Evolutionary conservation across 139 green algal genomes (phyloP).

Genomic region (Spirogloea muscicola): DNA sequence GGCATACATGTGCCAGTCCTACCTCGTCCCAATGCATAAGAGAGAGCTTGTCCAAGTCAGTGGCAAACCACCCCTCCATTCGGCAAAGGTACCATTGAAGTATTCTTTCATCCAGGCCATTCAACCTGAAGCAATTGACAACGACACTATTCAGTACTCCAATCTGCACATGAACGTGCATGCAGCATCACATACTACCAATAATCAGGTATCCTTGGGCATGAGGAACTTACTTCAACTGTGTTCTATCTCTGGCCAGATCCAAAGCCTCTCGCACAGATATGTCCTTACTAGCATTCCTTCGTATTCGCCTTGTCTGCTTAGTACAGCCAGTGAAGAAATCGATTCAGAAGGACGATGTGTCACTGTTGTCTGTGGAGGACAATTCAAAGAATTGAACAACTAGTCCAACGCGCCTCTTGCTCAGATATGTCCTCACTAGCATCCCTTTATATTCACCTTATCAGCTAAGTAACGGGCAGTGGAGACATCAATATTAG

Average conservation of each 20-base stretch:
- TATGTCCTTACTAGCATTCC: conserved; percentile 2
- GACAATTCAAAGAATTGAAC: neutral
- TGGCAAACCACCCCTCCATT: conserved; percentile 49
- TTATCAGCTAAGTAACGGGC: neutral
- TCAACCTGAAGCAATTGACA: neutral
- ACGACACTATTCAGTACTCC: neutral
- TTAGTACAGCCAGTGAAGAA: neutral
- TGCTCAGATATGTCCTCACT: neutral
- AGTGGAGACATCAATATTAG: too few relatives aligned
- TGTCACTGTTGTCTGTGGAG: neutral
- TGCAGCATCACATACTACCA: neutral
- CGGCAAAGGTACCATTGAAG: conserved; percentile 48
- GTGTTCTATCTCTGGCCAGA: neutral
- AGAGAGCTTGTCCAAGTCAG: conserved; percentile 39
- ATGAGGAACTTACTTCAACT: neutral
- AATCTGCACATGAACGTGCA: neutral
- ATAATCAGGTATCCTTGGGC: neutral
- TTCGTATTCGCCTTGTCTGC: conserved; percentile 6
- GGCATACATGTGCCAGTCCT: neutral
- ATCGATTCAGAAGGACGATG: neutral
- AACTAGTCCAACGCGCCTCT: neutral
- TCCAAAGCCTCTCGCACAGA: conserved; percentile 13
- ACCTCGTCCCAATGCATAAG: conserved; percentile 40
- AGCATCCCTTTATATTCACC: neutral
- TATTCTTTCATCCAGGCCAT: conserved; percentile 12